Evolutionary conservation across 139 green algal species (phyloP).

Genomic region (Closterium sp.): DNA sequence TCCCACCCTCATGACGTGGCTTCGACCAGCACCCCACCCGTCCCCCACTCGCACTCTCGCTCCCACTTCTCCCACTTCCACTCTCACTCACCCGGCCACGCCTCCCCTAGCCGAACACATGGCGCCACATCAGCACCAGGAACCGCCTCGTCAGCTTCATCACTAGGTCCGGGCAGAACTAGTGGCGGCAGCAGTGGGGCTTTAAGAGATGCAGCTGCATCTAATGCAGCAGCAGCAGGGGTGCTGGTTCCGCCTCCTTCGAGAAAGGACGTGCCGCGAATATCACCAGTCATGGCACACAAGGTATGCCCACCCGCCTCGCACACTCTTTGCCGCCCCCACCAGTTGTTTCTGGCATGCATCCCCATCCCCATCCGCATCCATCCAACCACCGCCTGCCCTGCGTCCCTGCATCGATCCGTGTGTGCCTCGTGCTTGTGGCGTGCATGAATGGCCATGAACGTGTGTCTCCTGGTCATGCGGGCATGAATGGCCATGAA

Average conservation of each 20-base stretch:
- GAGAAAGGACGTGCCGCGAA: constrained; percentile 64
- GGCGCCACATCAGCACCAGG: not conserved
- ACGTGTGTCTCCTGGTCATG: no score
- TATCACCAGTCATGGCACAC: constrained; percentile 58
- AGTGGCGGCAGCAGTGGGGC: not conserved
- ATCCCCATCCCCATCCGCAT: no score
- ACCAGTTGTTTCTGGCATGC: no score
- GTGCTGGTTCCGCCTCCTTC: constrained; percentile 59
- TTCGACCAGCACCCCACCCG: not conserved
- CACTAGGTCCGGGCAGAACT: not conserved
- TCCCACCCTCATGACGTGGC: not conserved
- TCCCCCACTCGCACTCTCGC: not conserved
- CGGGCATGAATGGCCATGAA: no score
- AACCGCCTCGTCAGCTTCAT: not conserved
- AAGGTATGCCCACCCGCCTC: no score
- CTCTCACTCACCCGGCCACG: constrained; percentile 19
- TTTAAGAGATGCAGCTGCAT: not conserved
- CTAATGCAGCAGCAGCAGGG: constrained; percentile 5
- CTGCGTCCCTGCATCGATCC: no score
- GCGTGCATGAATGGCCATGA: no score
- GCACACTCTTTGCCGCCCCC: no score
- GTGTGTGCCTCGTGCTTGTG: no score
- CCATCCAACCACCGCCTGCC: no score
- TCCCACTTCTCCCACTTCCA: not conserved
- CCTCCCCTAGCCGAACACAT: not conserved